These are phyloP conservation scores for Yamadazyma olivae DNA, from an alignment of 805 yeast species.

Conservation along the genomic window DNA sequence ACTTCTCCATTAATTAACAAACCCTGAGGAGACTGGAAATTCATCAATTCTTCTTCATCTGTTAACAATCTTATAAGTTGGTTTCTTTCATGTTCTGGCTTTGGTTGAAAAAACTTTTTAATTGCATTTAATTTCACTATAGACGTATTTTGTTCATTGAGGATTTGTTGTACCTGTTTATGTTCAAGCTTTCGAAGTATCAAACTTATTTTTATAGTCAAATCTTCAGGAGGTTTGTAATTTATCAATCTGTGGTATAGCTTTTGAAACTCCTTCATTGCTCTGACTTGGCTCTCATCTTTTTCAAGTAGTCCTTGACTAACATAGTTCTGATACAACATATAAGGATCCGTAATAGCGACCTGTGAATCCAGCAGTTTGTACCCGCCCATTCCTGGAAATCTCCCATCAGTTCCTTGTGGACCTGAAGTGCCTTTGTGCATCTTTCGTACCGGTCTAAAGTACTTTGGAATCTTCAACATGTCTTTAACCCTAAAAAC, in stretches of 20 bases:
- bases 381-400: no score
- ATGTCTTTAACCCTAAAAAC: no score
- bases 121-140: conserved; percentile 12
- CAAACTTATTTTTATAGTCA: conserved; percentile 41
- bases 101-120: conserved; percentile 25
- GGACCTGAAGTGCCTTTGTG: conserved; percentile 29
- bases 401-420: conserved; percentile 37
- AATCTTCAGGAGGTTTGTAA: conserved; percentile 53
- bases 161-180: conserved; percentile 23
- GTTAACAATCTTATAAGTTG: conserved; percentile 50
- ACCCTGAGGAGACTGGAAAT: conserved; percentile 62
- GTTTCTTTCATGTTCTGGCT: conserved; percentile 25
- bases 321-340: conserved; percentile 53
- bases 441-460: no score
- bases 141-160: conserved; percentile 5
- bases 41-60: conserved; percentile 58
- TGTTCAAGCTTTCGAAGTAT: conserved; percentile 32
- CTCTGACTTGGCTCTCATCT: conserved; percentile 61
- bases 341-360: conserved; percentile 61
- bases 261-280: conserved; percentile 60
- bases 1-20: conserved; percentile 62
- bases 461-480: no score
- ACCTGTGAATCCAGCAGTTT: no score
- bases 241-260: conserved; percentile 56
- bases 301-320: conserved; percentile 47